phyloP scores from a whole-genome alignment of 805 yeast genomes.

The Ogataea ganodermae region DNA sequence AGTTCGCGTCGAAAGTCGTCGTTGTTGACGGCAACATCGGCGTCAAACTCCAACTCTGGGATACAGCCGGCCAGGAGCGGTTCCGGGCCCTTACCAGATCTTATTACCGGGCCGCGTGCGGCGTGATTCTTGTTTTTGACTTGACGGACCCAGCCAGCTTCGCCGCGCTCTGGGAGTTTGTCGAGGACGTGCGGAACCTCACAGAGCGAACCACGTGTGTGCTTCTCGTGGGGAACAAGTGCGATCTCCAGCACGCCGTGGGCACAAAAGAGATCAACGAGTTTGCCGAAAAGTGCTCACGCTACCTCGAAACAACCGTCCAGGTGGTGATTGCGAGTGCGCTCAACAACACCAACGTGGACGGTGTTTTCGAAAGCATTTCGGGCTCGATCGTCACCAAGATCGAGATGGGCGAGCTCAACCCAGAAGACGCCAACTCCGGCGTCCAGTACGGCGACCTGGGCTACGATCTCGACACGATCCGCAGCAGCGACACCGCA shows the following conservation, averaged over 20 bases:
- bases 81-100: slow-evolving; percentile 40
- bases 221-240: slow-evolving; percentile 39
- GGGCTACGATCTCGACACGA: slow-evolving; percentile 22
- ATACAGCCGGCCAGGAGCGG: slow-evolving; percentile 28
- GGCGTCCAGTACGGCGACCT: slow-evolving; percentile 52
- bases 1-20: slow-evolving; percentile 38
- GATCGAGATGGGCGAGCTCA: slow-evolving; percentile 48
- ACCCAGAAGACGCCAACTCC: slow-evolving; percentile 46
- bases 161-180: slow-evolving; percentile 31
- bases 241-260: slow-evolving; percentile 27
- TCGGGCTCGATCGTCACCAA: slow-evolving; percentile 45
- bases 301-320: slow-evolving; percentile 32
- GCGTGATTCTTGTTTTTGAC: slow-evolving; percentile 40
- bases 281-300: slow-evolving; percentile 26
- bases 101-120: slow-evolving; percentile 41
- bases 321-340: slow-evolving; percentile 45
- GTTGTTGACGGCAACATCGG: slow-evolving; percentile 22
- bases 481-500: slow-evolving; percentile 9
- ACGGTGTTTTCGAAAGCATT: slow-evolving; percentile 41
- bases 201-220: slow-evolving; percentile 32
- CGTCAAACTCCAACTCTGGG: slow-evolving; percentile 34
- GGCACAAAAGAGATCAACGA: slow-evolving; percentile 15
- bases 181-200: slow-evolving; percentile 34
- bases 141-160: slow-evolving; percentile 30
- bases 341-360: slow-evolving; percentile 41